These are phyloP conservation scores for Pseudocercospora fijiensis DNA, from an alignment of 2,329 filamentous ascomycete species.

Conservation along the genomic window DNA sequence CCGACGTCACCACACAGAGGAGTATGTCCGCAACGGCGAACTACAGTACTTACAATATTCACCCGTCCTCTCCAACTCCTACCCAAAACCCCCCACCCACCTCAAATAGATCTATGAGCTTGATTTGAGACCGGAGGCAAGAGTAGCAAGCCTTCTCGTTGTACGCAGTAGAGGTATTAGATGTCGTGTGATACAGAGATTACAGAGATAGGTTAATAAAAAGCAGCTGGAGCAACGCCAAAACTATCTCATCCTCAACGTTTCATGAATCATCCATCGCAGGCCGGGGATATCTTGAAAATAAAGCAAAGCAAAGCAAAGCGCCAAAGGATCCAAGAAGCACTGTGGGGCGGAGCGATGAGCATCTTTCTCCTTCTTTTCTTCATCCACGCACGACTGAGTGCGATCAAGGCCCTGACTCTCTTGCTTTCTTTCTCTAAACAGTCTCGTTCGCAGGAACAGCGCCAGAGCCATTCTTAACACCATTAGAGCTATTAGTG, in stretches of 20 bases:
- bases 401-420: background rate
- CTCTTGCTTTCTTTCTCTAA: background rate
- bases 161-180: background rate
- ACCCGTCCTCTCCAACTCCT: background rate
- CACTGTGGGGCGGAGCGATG: too few relatives aligned
- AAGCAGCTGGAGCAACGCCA: background rate
- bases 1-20: background rate
- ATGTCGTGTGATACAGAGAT: background rate
- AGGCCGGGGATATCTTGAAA: conserved; percentile 7
- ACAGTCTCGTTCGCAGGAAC: conserved; percentile 11
- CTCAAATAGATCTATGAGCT: background rate
- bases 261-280: conserved; percentile 9
- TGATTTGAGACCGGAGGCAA: background rate
- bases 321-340: too few relatives aligned
- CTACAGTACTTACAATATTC: too few relatives aligned
- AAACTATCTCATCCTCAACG: background rate
- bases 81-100: background rate
- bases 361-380: background rate
- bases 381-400: background rate
- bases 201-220: background rate
- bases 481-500: conserved; percentile 22
- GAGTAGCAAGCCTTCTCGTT: background rate
- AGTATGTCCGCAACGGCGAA: background rate
- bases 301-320: too few relatives aligned
- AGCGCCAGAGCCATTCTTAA: conserved; percentile 26